phyloP scores from a whole-genome alignment of 768 basidiomycete species.

The Kwoniella bestiolae region DNA sequence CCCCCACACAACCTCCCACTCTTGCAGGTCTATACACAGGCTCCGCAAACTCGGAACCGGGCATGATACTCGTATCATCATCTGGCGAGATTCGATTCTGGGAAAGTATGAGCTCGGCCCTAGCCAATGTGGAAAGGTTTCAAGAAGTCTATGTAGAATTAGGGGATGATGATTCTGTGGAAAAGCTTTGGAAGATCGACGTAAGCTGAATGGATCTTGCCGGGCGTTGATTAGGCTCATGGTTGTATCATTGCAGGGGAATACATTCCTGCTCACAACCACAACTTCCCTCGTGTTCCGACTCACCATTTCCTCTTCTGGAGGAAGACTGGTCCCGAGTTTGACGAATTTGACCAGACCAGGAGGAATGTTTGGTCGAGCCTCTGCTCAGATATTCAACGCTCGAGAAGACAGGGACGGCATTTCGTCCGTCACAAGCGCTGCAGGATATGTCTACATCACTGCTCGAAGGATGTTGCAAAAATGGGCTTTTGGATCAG shows the following conservation, averaged over 20 bases:
- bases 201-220: slow-evolving; percentile 20
- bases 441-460: slow-evolving; percentile 32
- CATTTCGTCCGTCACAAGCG: slow-evolving; percentile 36
- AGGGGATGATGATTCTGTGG: slow-evolving; percentile 47
- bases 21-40: slow-evolving; percentile 56
- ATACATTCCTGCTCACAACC: slow-evolving; percentile 52
- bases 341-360: slow-evolving; percentile 44
- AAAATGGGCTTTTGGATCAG: slow-evolving; percentile 36
- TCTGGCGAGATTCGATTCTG: slow-evolving; percentile 79
- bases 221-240: not conserved
- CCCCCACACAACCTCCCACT: slow-evolving; percentile 43
- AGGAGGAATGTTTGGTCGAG: slow-evolving; percentile 52
- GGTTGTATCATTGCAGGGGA: slow-evolving; percentile 22
- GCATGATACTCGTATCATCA: slow-evolving; percentile 75
- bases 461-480: slow-evolving; percentile 27
- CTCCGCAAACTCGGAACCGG: slow-evolving; percentile 72
- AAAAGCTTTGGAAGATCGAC: slow-evolving; percentile 39
- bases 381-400: slow-evolving; percentile 49
- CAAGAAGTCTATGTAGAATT: slow-evolving; percentile 38
- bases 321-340: slow-evolving; percentile 46
- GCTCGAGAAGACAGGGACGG: slow-evolving; percentile 33
- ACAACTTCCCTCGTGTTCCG: slow-evolving; percentile 47
- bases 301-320: slow-evolving; percentile 42
- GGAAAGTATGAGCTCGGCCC: slow-evolving; percentile 68
- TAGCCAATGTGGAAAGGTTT: slow-evolving; percentile 56